These are phyloP conservation scores for Leucocoprinus sp. DNA, from an alignment of 768 basidiomycete species.

Conservation along the genomic window DNA sequence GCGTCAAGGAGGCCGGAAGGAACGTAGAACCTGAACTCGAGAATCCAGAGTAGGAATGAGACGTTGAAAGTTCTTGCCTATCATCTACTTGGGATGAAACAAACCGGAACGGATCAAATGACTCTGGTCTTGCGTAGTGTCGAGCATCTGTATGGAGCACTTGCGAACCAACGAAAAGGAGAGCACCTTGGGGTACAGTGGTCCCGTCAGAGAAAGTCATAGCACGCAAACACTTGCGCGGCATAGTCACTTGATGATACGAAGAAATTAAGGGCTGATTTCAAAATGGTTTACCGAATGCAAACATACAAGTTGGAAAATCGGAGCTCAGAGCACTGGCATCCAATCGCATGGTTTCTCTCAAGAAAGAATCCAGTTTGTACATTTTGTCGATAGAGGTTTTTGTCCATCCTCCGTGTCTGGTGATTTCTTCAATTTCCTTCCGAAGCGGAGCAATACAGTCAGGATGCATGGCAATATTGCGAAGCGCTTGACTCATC, in stretches of 20 bases:
- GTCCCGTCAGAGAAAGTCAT: conserved; percentile 9
- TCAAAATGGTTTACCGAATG: background rate
- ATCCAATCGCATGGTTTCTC: conserved; percentile 30
- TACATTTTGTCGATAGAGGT: conserved; percentile 27
- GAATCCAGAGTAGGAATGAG: background rate
- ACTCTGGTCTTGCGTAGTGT: background rate
- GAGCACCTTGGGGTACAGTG: conserved; percentile 2
- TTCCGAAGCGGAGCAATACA: conserved; percentile 25
- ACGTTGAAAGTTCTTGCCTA: background rate
- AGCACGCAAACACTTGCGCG: conserved; percentile 4
- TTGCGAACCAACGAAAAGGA: conserved; percentile 7
- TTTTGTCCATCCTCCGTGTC: conserved; percentile 23
- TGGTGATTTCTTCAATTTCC: conserved; percentile 24
- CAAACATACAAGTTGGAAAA: background rate
- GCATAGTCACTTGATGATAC: conserved; percentile 1
- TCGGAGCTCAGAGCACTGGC: conserved; percentile 18
- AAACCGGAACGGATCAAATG: conserved; percentile 6
- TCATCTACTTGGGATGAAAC: background rate
- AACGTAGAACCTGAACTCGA: background rate
- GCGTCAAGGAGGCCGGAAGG: conserved; percentile 4
- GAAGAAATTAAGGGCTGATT: background rate
- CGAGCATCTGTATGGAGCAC: conserved; percentile 2
- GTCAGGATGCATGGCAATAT: conserved; percentile 22
- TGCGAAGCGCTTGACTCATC: conserved; percentile 26
- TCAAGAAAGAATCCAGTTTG: conserved; percentile 39